A percentile compares a stretch with the other conserved stretches of the same genome.
Evolutionary conservation across 2,329 filamentous ascomycete species (phyloP).

Genomic region (Xylaria sp.): DNA sequence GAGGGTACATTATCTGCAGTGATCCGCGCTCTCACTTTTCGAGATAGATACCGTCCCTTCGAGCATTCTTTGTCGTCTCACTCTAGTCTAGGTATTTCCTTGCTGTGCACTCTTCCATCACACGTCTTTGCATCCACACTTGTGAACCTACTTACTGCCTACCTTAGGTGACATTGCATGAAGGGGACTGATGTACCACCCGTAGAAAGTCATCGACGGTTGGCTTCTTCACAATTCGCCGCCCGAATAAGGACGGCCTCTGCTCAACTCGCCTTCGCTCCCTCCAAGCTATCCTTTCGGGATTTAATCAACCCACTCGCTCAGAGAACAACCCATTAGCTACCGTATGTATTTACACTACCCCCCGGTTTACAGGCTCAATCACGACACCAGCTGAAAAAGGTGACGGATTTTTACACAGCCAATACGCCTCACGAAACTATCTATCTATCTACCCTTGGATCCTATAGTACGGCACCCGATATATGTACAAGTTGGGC

Average conservation of each 20-base stretch:
- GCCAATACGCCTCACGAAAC: constrained; percentile 1
- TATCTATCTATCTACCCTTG: neutral
- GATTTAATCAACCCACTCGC: neutral
- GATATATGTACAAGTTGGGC: neutral
- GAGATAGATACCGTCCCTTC: too few relatives aligned
- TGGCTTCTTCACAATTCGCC: neutral
- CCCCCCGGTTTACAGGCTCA: neutral
- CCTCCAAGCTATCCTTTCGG: neutral
- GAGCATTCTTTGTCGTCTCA: neutral
- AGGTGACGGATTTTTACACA: constrained; percentile 13
- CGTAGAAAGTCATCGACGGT: constrained; percentile 1
- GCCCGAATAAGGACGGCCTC: neutral
- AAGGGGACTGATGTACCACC: neutral
- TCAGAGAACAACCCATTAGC: neutral
- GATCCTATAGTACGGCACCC: neutral
- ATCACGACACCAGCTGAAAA: constrained; percentile 15
- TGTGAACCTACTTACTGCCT: too few relatives aligned
- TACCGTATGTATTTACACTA: neutral
- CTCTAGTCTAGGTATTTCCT: too few relatives aligned
- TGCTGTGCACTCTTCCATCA: neutral
- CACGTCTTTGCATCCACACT: neutral
- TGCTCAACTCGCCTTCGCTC: constrained; percentile 1
- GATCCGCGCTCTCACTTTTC: neutral
- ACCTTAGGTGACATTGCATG: too few relatives aligned
- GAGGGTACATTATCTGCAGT: neutral